Evolutionary conservation across 148 eudicot genomes (phyloP).

Genomic region (Hydrangea macrophylla): DNA sequence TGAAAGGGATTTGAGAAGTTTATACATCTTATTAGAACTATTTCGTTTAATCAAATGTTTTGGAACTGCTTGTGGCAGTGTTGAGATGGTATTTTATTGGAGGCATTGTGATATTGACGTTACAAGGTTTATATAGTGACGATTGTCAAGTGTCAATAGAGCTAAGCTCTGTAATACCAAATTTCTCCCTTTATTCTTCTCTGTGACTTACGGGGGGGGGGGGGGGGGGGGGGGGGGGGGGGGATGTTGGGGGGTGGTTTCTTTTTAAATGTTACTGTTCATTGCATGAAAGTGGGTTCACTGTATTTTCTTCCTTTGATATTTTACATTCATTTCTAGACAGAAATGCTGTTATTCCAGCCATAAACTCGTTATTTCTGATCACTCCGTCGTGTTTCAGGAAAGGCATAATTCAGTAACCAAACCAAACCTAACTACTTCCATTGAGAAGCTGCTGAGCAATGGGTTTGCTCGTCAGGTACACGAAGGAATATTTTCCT

Average conservation of each 20-base stretch:
- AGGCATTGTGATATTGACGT: neutral
- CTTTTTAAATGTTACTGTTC: conserved; percentile 1
- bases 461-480: too few species aligned
- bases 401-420: too few species aligned
- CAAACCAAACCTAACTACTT: too few species aligned
- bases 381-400: conserved; percentile 10
- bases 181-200: neutral
- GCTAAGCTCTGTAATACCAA: neutral
- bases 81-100: neutral
- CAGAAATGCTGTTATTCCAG: neutral
- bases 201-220: neutral
- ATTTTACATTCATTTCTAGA: neutral
- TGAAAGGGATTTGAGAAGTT: too few species aligned
- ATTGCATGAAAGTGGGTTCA: neutral
- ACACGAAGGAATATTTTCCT: too few species aligned
- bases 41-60: neutral
- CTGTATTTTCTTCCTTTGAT: neutral
- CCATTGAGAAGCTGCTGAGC: too few species aligned
- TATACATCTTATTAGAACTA: neutral
- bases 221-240: too few species aligned
- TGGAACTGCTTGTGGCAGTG: neutral
- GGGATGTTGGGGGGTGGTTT: too few species aligned
- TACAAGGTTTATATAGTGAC: conserved; percentile 2
- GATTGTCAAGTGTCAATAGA: neutral
- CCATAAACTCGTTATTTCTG: neutral